Evolutionary conservation across 495 filamentous ascomycete genomes (phyloP), one percentile per base, ranked within the genome.

Genomic region (Extremus antarcticus): DNA sequence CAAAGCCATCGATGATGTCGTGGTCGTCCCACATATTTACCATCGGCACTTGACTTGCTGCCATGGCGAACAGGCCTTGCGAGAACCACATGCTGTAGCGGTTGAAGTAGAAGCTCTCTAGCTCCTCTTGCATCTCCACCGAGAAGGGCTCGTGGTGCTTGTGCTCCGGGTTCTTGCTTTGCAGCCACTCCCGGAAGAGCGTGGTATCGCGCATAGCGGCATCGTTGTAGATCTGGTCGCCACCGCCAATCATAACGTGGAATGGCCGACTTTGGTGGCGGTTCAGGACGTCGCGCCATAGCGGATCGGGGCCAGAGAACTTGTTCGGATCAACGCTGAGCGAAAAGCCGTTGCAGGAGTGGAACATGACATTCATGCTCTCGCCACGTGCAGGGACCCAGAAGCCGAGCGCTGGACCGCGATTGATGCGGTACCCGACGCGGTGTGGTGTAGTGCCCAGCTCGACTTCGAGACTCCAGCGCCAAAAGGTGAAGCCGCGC

Each of bases 11-110:
- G 58, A 98, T 92, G 62, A 97, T 94, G 59, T 98, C 92, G 70
- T 97, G 92, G 63, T 97, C 92, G 68, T 97, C 92, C 74, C 85
- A 96, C 58, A 98, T 87, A 67, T 98, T 98, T 61, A 98, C 76
- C 91, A 95, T 97, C 43, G 92, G 92, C 48, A 98, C 96, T 65
- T 97, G 92, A 8, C 86, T 84, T 60, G 85, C 91, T 0, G 90
- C 92, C 67, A 97, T 80, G 22, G 86, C 85, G 66, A 94, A 98
- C 25, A 95, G 75, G 1, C 94, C 92, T 65, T 95, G 90, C 1
- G 89, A 94, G 68, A 95, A 98, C 90, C 92, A 97, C 65, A 77
- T 77, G 56, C 80, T 77, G 66, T 98, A 98, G 46, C 87, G 78
- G 50, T 94, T 76, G 1, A 96, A 74, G 65, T 94, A 97, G 63